phyloP scores from a whole-genome alignment of 129 eudicot genomes.

The Flaveria sonorensis region DNA sequence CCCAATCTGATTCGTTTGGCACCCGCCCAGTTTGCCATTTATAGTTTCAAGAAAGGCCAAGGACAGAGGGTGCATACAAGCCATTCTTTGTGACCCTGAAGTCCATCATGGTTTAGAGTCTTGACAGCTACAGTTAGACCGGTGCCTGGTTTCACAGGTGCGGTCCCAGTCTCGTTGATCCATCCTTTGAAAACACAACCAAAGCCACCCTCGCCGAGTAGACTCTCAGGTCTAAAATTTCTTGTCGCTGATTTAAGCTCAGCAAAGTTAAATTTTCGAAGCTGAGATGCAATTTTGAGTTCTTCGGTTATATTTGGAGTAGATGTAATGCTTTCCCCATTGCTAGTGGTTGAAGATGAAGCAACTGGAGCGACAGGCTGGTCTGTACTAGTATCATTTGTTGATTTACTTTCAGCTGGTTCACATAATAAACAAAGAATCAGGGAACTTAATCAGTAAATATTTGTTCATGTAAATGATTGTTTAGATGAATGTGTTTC shows the following conservation, averaged over 20 bases:
- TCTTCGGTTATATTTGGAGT: conserved; percentile 71
- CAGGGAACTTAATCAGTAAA: background rate
- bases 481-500: conserved; percentile 3
- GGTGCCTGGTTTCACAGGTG: conserved; percentile 80
- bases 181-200: conserved; percentile 98
- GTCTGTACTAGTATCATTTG: conserved; percentile 59
- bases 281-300: conserved; percentile 81
- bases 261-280: conserved; percentile 67
- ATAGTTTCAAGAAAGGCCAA: background rate
- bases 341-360: conserved; percentile 80
- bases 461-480: background rate
- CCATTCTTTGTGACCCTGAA: conserved; percentile 99
- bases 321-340: conserved; percentile 62
- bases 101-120: conserved; percentile 91
- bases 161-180: conserved; percentile 71
- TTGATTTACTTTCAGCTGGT: conserved; percentile 69
- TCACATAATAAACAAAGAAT: conserved; percentile 23
- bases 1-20: background rate
- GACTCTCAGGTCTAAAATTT: conserved; percentile 87
- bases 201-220: conserved; percentile 96
- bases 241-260: conserved; percentile 88
- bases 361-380: conserved; percentile 75
- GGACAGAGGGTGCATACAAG: conserved; percentile 46
- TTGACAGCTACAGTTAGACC: conserved; percentile 96
- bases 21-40: conserved; percentile 4